Base-by-base conservation (phyloP, 1,284 basidiomycete genomes). In the Phylloboletellus chloephorus region DNA sequence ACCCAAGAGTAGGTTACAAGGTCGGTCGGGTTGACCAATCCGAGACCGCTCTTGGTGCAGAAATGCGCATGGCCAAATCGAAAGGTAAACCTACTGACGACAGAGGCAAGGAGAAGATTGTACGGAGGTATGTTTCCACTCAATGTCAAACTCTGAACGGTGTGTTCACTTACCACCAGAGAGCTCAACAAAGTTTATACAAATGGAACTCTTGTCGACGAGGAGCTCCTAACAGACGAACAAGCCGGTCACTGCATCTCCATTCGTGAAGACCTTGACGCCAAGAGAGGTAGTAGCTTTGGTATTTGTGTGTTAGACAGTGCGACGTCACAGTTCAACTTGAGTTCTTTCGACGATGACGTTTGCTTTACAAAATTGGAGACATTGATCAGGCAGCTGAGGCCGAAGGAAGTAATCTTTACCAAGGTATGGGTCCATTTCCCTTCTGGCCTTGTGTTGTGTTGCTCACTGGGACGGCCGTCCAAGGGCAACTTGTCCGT, bases 111-210 rank as follows among this genome's bases (percentile, higher is more conserved):
- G 84, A 82, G 22, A 88, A 86, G 71, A 93, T 95, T 43, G 91
- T 95, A 25, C 71, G 82, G 53, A 73, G 82, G 81, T 79, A 33
- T 26, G 39, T 43, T 29, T 60, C 40, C 26, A n/a, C 16, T 26
- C 4, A 10, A 17, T 6, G 4, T 29, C 19, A 23, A 5, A 17
- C 8, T 31, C 40, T 5, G n/a, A 30, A 24, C 22, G 13, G 5
- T 25, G 13, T 31, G 23, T 31, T 44, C 12, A 59, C 12, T 23
- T 3, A 19, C 24, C 17, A 42, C 44, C 47, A 86, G 95, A 44
- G 95, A 95, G 58, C 74, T 99, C 31, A 87, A 89, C 58, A 94
- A 95, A 67, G 92, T 99, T 26, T 88, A 95, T 61, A 99, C 96
- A 0, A 92, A 91, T 44, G 96, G 96, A 7, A 99, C 96, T 0